Base-by-base conservation (phyloP, 2,329 filamentous ascomycete genomes). In the Didymella exigua region DNA sequence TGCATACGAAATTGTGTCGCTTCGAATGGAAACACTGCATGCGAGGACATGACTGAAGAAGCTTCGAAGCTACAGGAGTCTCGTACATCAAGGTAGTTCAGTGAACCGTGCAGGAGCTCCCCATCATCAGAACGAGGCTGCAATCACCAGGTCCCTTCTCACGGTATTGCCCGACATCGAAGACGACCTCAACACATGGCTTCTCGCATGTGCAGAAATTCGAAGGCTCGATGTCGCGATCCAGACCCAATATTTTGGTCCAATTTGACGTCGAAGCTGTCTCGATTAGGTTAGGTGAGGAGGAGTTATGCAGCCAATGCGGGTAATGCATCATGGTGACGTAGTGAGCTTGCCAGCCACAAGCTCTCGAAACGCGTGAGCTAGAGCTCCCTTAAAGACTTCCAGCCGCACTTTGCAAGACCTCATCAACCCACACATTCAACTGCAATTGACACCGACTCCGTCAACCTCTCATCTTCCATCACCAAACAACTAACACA, bases 201-300 rank as follows among this genome's bases (percentile, higher is more conserved):
- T 36, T 40, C 18, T 34, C 14, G 49, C 44, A 48, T 48, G 38
- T 48, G 50, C 38, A 30, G 48, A 26, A 11, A 41, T 16, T 50
- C 43, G 4, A 23, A 34, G 21, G 16, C 57, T 42, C 37, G 21
- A 48, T 37, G 44, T 54, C 56, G 51, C 47, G 54, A 60, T 55
- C 50, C 29, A 63, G 62, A 50, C 19, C 44, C 44, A 34, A 23
- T 38, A 24, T 47, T 47, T 47, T 26, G 36, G 33, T 47, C 44
- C 44, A 47, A 16, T 41, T 41, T 41, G 27, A 41, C 38, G 23
- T 41, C 24, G 5, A 34, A 47, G 54, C 59, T 55, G 56, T 50
- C 55, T 23, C 46, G 16, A 44, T 43, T 29, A 2, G 40, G 40
- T 30, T 34, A 41, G 23, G 8, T n/a, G 19, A 8, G 11, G 24